Base-by-base conservation (phyloP, 192 early-diverging fungal species). In the Funneliformis geosporum region DNA sequence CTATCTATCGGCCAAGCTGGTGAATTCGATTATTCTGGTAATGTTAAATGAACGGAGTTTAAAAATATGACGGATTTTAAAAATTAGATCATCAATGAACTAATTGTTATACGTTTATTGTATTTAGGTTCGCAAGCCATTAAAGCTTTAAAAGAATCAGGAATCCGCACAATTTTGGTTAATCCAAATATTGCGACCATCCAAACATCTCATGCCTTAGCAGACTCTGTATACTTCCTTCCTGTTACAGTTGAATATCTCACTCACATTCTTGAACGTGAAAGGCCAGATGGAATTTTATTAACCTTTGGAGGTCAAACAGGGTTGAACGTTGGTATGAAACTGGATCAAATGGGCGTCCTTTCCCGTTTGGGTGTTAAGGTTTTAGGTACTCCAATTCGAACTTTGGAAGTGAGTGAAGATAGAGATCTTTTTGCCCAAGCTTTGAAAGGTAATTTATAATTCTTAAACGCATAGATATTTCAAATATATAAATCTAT, bases 181-280 rank as follows among this genome's bases (percentile, higher is more conserved):
- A 99, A 99, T 81, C 97, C 98, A 72, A 99, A 99, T 90, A 99
- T 99, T 85, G 97, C 97, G 25, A 99, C 98, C 28, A 98, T 99
- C 84, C 98, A 99, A 90, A 99, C 98, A 9, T 97, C 95, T 9
- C 92, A 96, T 86, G 96, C 94, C 43, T 90, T 99, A 14, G 98
- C 98, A 3, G 98, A 99, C 88, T 96, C 95, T 82, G 96, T 97
- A 46, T 99, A 99, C 86, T 99, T 99, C 82, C 83, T 99, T 75
- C 98, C 98, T 39, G 96, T 97, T 23, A 97, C 95, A 7, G 92
- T 96, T 55, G 96, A 97, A 72, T 97, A 92, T 84, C 94, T 99
- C 60, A 91, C 94, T 85, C 95, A 98, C 86, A 96, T 99, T 47
- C 96, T 98, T 82, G 86, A 93, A 84, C 91, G 94, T 80, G 98